phyloP scores from a whole-genome alignment of 1,284 basidiomycete genomes.

The Grifola frondosa region DNA sequence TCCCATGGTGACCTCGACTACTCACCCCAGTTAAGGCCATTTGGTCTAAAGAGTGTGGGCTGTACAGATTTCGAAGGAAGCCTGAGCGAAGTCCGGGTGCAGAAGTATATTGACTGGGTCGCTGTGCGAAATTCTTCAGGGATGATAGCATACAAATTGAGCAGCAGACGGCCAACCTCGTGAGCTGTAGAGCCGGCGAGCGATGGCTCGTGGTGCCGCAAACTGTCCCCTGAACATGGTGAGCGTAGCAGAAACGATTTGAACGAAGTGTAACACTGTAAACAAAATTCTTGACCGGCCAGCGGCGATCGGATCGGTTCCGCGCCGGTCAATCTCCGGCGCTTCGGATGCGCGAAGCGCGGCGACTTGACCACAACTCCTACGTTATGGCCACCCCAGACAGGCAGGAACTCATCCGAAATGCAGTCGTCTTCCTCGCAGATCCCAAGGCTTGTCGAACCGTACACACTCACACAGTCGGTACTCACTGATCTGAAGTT shows the following conservation, averaged over 20 bases:
- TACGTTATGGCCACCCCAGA: conserved; percentile 48
- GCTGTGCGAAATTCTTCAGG: conserved; percentile 23
- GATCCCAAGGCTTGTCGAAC: conserved; percentile 63
- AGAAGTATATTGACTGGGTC: conserved; percentile 30
- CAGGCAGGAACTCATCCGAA: conserved; percentile 72
- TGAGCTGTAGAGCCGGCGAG: conserved; percentile 48
- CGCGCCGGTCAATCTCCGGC: no score
- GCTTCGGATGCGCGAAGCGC: conserved; percentile 12
- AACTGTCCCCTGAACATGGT: conserved; percentile 44
- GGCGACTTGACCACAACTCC: background rate
- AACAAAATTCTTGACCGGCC: conserved; percentile 20
- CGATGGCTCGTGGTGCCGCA: conserved; percentile 51
- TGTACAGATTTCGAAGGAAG: conserved; percentile 20
- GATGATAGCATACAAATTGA: background rate
- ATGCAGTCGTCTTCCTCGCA: conserved; percentile 78
- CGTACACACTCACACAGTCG: background rate
- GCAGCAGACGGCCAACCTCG: conserved; percentile 41
- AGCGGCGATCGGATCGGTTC: background rate
- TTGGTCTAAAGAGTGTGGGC: conserved; percentile 19
- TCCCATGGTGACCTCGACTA: background rate
- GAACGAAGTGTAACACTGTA: conserved; percentile 3
- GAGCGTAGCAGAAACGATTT: conserved; percentile 18
- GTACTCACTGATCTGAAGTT: conserved; percentile 7
- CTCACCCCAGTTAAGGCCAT: conserved; percentile 25
- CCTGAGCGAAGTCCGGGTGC: conserved; percentile 30